phyloP scores from a whole-genome alignment of 1,139 yeast genomes.

The Scheffersomyces quercinus region DNA sequence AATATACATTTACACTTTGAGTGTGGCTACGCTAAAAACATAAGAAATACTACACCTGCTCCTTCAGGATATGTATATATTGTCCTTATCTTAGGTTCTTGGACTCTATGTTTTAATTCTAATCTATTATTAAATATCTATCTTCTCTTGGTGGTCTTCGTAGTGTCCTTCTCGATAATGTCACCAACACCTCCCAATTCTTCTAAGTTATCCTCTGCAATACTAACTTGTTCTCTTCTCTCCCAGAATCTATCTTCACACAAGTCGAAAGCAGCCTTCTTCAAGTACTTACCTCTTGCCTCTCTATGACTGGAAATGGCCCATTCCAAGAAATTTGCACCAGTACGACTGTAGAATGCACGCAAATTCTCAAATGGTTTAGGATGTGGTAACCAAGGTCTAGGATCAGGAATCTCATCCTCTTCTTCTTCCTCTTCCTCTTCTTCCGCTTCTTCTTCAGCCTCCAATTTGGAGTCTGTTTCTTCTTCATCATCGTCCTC shows the following conservation, averaged over 20 bases:
- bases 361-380: conserved; percentile 88
- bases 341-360: conserved; percentile 82
- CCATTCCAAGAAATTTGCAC: conserved; percentile 89
- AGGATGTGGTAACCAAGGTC: conserved; percentile 98
- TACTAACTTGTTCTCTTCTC: conserved; percentile 88
- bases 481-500: conserved; percentile 56
- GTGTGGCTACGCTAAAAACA: too few species aligned
- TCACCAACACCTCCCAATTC: conserved; percentile 92
- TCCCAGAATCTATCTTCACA: conserved; percentile 99
- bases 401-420: conserved; percentile 79
- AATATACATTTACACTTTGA: too few species aligned
- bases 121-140: conserved; percentile 12
- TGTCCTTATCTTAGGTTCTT: background rate
- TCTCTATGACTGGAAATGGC: conserved; percentile 82
- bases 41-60: too few species aligned
- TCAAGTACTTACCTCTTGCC: conserved; percentile 88
- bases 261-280: conserved; percentile 84
- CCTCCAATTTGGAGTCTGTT: conserved; percentile 51
- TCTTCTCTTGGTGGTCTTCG: conserved; percentile 44
- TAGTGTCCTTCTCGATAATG: conserved; percentile 75
- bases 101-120: conserved; percentile 4
- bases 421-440: conserved; percentile 63
- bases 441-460: conserved; percentile 59
- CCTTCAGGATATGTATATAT: too few species aligned
- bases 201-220: conserved; percentile 85